A percentile compares a stretch with the other conserved stretches of the same genome.
These are phyloP conservation scores for Orobanche coerulescens DNA, from an alignment of 257 asterid genomes.

Conservation along the genomic window DNA sequence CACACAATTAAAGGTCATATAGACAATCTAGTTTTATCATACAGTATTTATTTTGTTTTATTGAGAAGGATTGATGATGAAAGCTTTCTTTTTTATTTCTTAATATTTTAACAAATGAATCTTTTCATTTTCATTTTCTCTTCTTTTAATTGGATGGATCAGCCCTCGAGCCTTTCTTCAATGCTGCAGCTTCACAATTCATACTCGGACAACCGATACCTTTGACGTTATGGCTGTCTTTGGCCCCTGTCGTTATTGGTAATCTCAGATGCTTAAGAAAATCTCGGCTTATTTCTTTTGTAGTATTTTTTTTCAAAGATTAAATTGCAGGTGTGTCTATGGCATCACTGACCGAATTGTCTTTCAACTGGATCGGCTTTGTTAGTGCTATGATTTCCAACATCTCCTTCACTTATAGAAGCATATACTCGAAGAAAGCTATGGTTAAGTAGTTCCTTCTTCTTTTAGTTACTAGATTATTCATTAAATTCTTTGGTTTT, in stretches of 20 bases:
- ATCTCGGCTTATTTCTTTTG: too few relatives aligned
- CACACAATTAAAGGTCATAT: constrained; percentile 71
- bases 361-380: constrained; percentile 95
- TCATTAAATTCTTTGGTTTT: background rate
- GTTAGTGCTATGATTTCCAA: constrained; percentile 97
- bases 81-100: background rate
- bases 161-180: constrained; percentile 99
- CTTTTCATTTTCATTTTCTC: background rate
- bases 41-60: background rate
- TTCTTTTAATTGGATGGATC: constrained; percentile 21
- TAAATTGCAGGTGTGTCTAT: constrained; percentile 87
- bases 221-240: constrained; percentile 68
- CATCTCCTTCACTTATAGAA: constrained; percentile 97
- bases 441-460: constrained; percentile 45
- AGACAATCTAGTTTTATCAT: background rate
- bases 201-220: constrained; percentile 93
- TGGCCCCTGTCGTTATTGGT: constrained; percentile 96
- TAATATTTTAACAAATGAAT: too few relatives aligned
- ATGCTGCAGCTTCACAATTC: constrained; percentile 97
- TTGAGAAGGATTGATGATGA: background rate
- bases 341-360: constrained; percentile 95
- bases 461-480: background rate
- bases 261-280: constrained; percentile 21
- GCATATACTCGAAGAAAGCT: constrained; percentile 98
- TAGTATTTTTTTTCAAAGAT: background rate